Base-by-base conservation (phyloP, 768 basidiomycete genomes). In the Pleurotus tuber-regium region DNA sequence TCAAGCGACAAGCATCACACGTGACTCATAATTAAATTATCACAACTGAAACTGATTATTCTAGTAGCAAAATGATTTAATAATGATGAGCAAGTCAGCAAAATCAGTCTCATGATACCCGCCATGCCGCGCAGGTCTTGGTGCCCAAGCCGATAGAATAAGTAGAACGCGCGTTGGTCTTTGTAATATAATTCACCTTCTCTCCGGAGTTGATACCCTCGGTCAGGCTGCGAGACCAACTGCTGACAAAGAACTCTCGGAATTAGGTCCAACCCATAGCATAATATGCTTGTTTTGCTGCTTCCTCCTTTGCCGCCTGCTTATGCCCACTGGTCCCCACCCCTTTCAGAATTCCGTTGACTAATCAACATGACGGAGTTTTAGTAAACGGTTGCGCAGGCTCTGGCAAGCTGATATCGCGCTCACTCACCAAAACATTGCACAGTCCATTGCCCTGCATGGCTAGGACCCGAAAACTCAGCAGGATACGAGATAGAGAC, bases 291-390 rank as follows among this genome's bases (percentile, higher is more conserved):
- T 81, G 71, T 52, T 79, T 75, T 14, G 88, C 87, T 0, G 88
- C 88, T 51, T 85, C 84, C 60, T 90, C 88, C 64, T 89, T 90
- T 5, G 88, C 88, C 1, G 79, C 66, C 61, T 90, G 87, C 65
- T 90, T 90, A 64, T 74, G 86, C 47, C 74, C 70, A 24, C 86
- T 86, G n/a, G 63, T 65, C 1, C 88, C 89, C 43, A 71, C 66
- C 9, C 88, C 88, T 59, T 82, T 87, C 60, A 71, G 70, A 52
- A 87, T 80, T 1, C 85, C 86, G 58, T 89, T 85, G 44, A 87
- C 89, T 89, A 53, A 33, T 24, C 50, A 64, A 19, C 23, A 57
- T 53, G 36, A 23, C 46, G 51, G 43, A 36, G 44, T 26, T 48
- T 5, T 36, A 52, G 21, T 42, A 33, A 49, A 54, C 42, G 42